Base-by-base conservation (phyloP, 2,329 filamentous ascomycete genomes). In the Cladosporium sp. region DNA sequence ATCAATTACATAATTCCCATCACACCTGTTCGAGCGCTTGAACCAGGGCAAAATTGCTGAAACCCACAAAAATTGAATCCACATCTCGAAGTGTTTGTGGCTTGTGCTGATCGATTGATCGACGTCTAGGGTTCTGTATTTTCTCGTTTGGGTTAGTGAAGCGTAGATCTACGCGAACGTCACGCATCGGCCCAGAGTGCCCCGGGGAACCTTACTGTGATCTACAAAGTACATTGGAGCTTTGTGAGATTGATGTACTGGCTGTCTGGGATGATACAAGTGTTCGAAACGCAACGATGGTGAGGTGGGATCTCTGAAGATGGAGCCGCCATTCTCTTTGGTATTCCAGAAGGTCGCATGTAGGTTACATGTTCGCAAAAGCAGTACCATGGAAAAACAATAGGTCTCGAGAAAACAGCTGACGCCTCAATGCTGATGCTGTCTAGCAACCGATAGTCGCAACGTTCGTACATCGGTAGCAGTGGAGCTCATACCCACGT, bases 361-460 rank as follows among this genome's bases (percentile, higher is more conserved):
- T n/a, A n/a, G n/a, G n/a, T n/a, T n/a, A n/a, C n/a, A n/a, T n/a
- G n/a, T n/a, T n/a, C 7, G 18, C 25, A 32, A n/a, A 32, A 21
- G 51, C 18, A 21, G 51, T 5, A 23, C 30, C 11, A 23, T 25
- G 23, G 18, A 54, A 5, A 18, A 5, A 18, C 51, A 7, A 32
- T 7, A 54, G 18, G 18, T 23, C n/a, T 46, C 36, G 39, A 46
- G 39, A 43, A 43, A 43, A 21, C 39, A 46, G 39, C 39, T 46
- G n/a, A 21, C 39, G 39, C n/a, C n/a, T 21, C 39, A 21, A 21
- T 32, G 26, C 26, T 30, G 18, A 54, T 13, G 51, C 26, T 43
- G 26, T 51, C 34, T 62, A 62, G 48, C 59, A 51, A 53, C 16
- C 59, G 32, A 62, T 62, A 62, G 59, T 62, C 14, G 59, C 59